A percentile compares a stretch with the other conserved stretches of the same genome.
Evolutionary conservation across 495 filamentous ascomycete genomes (phyloP).

Genomic region (Penicillium turbatum): DNA sequence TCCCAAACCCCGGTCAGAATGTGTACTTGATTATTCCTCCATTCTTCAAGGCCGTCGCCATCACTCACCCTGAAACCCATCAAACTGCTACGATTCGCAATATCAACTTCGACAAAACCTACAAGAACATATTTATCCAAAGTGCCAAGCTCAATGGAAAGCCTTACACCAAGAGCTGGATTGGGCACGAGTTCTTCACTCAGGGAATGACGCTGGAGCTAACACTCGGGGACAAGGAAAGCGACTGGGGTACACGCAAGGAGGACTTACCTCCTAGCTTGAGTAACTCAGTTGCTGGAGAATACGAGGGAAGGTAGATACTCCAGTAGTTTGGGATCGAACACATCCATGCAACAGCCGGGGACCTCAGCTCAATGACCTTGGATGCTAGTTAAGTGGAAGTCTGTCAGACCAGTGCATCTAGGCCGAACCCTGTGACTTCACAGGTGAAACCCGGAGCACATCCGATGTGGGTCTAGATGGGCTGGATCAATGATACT

Average conservation of each 20-base stretch:
- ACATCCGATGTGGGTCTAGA: conserved; percentile 13
- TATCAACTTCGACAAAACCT: conserved; percentile 54
- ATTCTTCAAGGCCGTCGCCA: conserved; percentile 60
- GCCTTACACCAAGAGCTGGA: conserved; percentile 65
- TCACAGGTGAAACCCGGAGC: conserved; percentile 2
- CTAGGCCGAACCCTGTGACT: not conserved
- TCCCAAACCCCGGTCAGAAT: conserved; percentile 56
- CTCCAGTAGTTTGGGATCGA: not conserved
- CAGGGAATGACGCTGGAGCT: conserved; percentile 66
- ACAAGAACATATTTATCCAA: conserved; percentile 64
- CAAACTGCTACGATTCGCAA: conserved; percentile 58
- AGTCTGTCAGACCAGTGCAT: not conserved
- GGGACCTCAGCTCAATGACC: not conserved
- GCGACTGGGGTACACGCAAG: conserved; percentile 60
- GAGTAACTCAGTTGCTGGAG: conserved; percentile 14
- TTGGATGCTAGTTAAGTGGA: not conserved
- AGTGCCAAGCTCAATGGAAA: conserved; percentile 63
- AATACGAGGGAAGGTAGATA: not conserved
- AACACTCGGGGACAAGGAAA: conserved; percentile 60
- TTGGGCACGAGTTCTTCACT: conserved; percentile 70
- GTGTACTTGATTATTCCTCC: conserved; percentile 70
- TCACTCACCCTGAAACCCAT: conserved; percentile 56
- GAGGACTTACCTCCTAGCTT: conserved; percentile 59
- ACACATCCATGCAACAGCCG: not conserved
- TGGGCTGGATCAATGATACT: not conserved